These are phyloP conservation scores for Carnegiea gigantea DNA, from an alignment of 179 eudicot species.

Conservation along the genomic window DNA sequence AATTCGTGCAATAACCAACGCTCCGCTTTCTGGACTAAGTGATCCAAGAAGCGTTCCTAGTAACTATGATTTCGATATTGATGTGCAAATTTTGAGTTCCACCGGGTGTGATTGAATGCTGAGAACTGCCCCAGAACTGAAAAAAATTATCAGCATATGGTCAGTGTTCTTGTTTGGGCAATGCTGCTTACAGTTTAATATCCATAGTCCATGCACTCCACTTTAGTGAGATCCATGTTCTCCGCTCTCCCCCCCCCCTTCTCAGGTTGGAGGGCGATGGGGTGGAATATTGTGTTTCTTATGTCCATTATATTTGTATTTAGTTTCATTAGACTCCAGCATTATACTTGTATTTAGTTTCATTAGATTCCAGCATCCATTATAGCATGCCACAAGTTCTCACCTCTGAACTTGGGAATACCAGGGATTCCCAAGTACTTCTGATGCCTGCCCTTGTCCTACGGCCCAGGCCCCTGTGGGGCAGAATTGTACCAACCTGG, in stretches of 20 bases:
- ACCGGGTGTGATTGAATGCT: neutral
- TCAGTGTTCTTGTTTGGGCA: neutral
- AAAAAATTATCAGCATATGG: neutral
- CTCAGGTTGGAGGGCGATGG: no score
- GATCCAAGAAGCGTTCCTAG: no score
- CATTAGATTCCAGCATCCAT: neutral
- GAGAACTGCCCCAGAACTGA: neutral
- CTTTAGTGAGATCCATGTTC: neutral
- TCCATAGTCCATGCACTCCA: neutral
- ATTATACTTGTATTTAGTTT: no score
- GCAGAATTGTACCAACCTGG: neutral
- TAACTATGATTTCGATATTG: no score
- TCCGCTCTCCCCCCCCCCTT: no score
- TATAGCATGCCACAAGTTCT: neutral
- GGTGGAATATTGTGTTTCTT: no score
- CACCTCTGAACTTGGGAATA: neutral
- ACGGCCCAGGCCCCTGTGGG: neutral
- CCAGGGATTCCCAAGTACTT: neutral
- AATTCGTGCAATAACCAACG: no score
- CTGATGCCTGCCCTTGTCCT: neutral
- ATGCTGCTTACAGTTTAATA: neutral
- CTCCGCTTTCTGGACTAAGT: no score
- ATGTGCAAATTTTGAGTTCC: no score
- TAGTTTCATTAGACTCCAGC: no score
- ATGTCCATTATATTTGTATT: no score